phyloP scores from a whole-genome alignment of 148 eudicot genomes.

The Nepenthes mirabilis region DNA sequence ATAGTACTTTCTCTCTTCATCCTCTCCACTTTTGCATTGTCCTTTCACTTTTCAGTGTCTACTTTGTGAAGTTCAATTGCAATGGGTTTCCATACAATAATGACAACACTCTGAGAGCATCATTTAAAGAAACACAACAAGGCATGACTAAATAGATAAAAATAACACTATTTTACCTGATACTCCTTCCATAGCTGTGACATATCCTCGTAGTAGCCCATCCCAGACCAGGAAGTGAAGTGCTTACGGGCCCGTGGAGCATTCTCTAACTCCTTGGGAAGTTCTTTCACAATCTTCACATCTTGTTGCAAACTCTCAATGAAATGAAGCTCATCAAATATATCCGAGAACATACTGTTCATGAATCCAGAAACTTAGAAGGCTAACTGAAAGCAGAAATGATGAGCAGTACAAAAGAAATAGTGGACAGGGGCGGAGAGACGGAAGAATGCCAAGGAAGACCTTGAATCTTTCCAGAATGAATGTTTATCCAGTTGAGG shows the following conservation, averaged over 20 bases:
- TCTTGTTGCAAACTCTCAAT: constrained; percentile 49
- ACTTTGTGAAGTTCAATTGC: too few relatives aligned
- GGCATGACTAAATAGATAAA: neutral
- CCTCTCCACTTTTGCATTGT: neutral
- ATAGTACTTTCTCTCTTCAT: neutral
- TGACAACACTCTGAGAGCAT: too few relatives aligned
- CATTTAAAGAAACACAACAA: too few relatives aligned
- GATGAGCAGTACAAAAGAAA: constrained; percentile 1
- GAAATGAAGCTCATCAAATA: constrained; percentile 70
- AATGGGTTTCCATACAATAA: too few relatives aligned
- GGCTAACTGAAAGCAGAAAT: constrained; percentile 4
- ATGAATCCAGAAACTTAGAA: constrained; percentile 12
- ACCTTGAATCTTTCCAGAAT: constrained; percentile 95
- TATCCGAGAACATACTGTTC: constrained; percentile 66
- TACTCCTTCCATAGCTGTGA: constrained; percentile 62
- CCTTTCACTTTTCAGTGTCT: too few relatives aligned
- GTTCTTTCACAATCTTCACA: constrained; percentile 63
- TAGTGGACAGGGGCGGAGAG: constrained; percentile 1
- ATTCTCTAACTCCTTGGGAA: constrained; percentile 60
- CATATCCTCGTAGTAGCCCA: constrained; percentile 77
- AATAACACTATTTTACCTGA: constrained; percentile 27
- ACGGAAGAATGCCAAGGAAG: constrained; percentile 4
- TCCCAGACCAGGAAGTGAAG: constrained; percentile 73
- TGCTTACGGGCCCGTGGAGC: constrained; percentile 88
- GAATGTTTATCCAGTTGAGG: constrained; percentile 84